Evolutionary conservation across 768 basidiomycete species (phyloP).

Genomic region (Infundibulicybe gibba): DNA sequence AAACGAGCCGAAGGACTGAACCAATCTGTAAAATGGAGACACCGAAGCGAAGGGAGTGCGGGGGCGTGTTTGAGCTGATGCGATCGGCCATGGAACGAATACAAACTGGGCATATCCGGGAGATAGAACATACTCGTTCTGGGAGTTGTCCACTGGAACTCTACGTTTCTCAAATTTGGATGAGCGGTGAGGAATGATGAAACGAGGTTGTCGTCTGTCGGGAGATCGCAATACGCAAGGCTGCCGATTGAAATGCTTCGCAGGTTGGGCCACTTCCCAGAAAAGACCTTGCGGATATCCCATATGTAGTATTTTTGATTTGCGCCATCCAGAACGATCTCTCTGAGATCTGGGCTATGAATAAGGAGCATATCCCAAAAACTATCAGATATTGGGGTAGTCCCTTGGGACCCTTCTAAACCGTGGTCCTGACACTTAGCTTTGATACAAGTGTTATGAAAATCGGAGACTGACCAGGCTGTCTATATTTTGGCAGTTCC

Average conservation of each 20-base stretch:
- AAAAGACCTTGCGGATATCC: slow-evolving; percentile 9
- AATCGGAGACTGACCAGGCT: neutral
- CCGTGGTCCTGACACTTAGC: slow-evolving; percentile 10
- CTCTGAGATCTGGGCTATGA: slow-evolving; percentile 7
- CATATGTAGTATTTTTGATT: slow-evolving; percentile 9
- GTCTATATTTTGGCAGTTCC: slow-evolving; percentile 6
- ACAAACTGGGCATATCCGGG: slow-evolving; percentile 6
- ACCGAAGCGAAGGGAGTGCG: slow-evolving; percentile 7
- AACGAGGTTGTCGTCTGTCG: slow-evolving; percentile 3
- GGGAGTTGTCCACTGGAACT: slow-evolving; percentile 7
- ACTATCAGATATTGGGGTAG: neutral
- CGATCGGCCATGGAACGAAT: slow-evolving; percentile 9
- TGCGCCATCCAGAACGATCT: slow-evolving; percentile 13
- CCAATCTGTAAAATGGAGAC: slow-evolving; percentile 10
- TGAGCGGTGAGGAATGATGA: slow-evolving; percentile 11
- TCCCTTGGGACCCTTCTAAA: neutral
- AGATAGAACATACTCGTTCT: slow-evolving; percentile 8
- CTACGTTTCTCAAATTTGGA: slow-evolving; percentile 6
- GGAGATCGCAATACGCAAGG: slow-evolving; percentile 3
- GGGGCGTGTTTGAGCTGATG: slow-evolving; percentile 10
- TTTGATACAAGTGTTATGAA: slow-evolving; percentile 3
- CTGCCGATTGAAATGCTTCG: slow-evolving; percentile 10
- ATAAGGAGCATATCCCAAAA: slow-evolving; percentile 15
- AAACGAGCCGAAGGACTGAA: slow-evolving; percentile 15
- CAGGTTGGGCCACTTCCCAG: slow-evolving; percentile 11